A percentile compares a stretch with the other conserved stretches of the same genome.
Conservation (phyloP, 305 asterid species). For the Solanum hybrid region DNA sequence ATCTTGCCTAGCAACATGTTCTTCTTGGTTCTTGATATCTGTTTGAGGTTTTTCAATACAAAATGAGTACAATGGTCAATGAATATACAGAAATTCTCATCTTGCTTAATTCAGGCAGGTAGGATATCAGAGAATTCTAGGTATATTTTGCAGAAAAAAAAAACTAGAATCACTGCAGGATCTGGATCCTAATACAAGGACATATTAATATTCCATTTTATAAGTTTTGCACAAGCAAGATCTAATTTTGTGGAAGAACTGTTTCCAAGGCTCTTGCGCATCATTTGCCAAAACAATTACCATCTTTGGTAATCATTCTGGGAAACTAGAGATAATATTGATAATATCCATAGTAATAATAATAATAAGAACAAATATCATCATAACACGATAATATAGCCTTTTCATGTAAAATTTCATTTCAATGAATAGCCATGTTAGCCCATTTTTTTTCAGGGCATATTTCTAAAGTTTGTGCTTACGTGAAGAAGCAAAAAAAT, state of each 20-base stretch:
- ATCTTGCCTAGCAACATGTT: neutral
- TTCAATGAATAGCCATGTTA: neutral
- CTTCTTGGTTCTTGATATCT: neutral
- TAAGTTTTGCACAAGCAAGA: neutral
- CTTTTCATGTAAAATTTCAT: neutral
- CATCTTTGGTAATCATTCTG: neutral
- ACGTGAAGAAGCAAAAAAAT: neutral
- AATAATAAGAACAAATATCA: no score
- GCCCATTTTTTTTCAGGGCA: neutral
- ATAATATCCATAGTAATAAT: neutral
- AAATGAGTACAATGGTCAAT: neutral
- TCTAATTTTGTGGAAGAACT: neutral
- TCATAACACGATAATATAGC: no score
- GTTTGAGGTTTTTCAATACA: neutral
- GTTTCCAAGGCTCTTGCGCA: neutral
- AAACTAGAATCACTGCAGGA: neutral
- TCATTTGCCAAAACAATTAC: neutral
- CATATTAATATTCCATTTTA: neutral
- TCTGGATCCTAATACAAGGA: neutral
- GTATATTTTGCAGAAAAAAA: neutral
- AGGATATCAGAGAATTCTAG: neutral
- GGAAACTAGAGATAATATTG: neutral
- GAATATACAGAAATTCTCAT: neutral
- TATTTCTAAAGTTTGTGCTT: neutral
- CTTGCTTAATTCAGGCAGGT: neutral